Evolutionary conservation across 2,329 filamentous ascomycete species (phyloP), one percentile per base, ranked within the genome.

Genomic region (Bretziella fagacearum): DNA sequence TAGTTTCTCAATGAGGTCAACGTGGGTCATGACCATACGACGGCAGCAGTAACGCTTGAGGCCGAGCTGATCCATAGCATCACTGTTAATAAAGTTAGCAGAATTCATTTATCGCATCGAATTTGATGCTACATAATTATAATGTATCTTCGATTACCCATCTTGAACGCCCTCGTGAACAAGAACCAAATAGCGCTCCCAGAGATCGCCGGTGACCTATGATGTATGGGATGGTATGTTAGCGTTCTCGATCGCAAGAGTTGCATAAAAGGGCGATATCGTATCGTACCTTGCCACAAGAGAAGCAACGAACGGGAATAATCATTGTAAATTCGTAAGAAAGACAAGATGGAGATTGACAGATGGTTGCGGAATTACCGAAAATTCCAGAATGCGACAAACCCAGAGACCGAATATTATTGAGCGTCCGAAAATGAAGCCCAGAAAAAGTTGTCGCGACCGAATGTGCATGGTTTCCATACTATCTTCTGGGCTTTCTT

Each of bases 21-120:
- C 91, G 65, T 98, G 91, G 51, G 91, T 98, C 83, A 98, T 95
- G 64, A 98, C 79, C 91, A 98, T 98, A 59, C 91, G 82, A 56
- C 91, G 84, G 69, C 91, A 98, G 74, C 91, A 98, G 70, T 98
- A 98, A 56, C 91, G 78, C 65, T 85, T 89, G 59, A 93, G 81
- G 48, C 86, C 86, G 46, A 98, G 78, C 60, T 86, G 75, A 64
- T 96, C 87, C 81, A 98, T 93, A 35, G 89, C 91, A 62, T 95
- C 86, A 59, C 91, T 95, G 56, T 59, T 33, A 41, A 15, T n/a
- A 40, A 53, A 11, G 18, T 66, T 50, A 33, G 15, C 35, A n/a
- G n/a, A n/a, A n/a, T n/a, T n/a, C n/a, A n/a, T n/a, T n/a, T n/a
- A 33, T 13, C 13, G 30, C 30, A 33, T 33, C 30, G 30, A 33